A percentile compares a stretch with the other conserved stretches of the same genome.
phyloP scores from a whole-genome alignment of 768 basidiomycete genomes.

The Lentinus brumalis region DNA sequence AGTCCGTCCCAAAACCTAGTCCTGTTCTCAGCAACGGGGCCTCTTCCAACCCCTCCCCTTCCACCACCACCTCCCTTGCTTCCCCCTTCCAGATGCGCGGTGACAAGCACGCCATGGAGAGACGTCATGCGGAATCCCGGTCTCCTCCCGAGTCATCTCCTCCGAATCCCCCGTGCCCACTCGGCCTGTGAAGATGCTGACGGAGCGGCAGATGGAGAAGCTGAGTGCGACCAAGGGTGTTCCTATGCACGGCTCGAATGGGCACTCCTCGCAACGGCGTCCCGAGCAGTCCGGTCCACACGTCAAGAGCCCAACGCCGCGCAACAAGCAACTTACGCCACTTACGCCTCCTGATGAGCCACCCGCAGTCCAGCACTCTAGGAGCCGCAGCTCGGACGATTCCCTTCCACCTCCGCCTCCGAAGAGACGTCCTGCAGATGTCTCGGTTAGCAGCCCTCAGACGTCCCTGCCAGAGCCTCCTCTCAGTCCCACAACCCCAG shows the following conservation, averaged over 20 bases:
- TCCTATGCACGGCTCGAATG: not conserved
- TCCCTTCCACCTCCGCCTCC: not conserved
- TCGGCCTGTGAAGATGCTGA: slow-evolving; percentile 26
- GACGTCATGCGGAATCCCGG: slow-evolving; percentile 1
- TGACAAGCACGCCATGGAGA: slow-evolving; percentile 5
- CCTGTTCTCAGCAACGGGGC: not conserved
- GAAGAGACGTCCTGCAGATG: not conserved
- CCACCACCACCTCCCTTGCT: slow-evolving; percentile 9
- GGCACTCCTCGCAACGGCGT: not conserved
- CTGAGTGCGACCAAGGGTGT: slow-evolving; percentile 20
- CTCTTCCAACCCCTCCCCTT: not conserved
- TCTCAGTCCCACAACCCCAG: slow-evolving; percentile 33
- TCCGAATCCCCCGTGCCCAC: slow-evolving; percentile 14
- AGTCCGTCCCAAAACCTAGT: not conserved
- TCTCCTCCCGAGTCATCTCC: slow-evolving; percentile 13
- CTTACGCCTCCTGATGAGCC: not conserved
- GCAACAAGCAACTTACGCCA: not conserved
- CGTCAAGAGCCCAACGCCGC: not conserved
- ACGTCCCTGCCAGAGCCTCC: slow-evolving; percentile 18
- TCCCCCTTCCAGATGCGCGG: slow-evolving; percentile 20
- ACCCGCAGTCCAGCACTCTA: not conserved
- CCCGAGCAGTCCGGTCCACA: slow-evolving; percentile 6
- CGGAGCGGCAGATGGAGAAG: slow-evolving; percentile 31
- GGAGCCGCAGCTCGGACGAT: not conserved
- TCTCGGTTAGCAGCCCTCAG: slow-evolving; percentile 9